Evolutionary conservation across 768 basidiomycete species (phyloP), one percentile per base, ranked within the genome.

Genomic region (Amanita molliuscula): DNA sequence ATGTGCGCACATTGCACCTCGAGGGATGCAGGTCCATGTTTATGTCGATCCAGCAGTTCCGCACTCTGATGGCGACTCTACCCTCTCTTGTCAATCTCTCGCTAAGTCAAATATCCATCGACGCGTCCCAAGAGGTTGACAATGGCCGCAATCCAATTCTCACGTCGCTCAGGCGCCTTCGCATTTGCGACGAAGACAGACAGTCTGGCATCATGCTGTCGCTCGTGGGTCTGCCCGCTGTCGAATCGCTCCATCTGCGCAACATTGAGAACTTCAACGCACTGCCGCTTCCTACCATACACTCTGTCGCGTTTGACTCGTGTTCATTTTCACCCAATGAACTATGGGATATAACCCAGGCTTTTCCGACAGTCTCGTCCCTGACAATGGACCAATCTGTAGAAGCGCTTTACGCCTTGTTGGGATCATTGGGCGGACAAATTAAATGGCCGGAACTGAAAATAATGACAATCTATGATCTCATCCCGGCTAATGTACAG

Each of bases 71-170:
- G 13, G 56, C 58, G 9, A 49, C 62, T n/a, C 51, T 70, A 8
- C 68, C 69, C 4, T 60, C 51, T 13, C 63, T 75, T 21, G 53
- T 62, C 48, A 70, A 72, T 49, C 62, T 76, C 8, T 75, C 75
- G 4, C 58, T 75, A 20, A 66, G 64, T 38, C 65, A 69, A 44
- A 56, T 75, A 42, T 33, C 5, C 18, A 63, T 60, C 52, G 63
- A 73, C 10, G 57, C 64, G 36, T 63, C 63, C 9, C 62, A 65
- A 35, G 61, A 68, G 34, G 64, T 67, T 9, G 52, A 64, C 11
- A 54, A 59, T 28, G 54, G 57, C 26, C 45, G 56, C 21, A 46
- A 56, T 9, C 65, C 70, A 11, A 64, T 54, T 4, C 57, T 75
- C 15, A 64, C 66, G 21, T 52, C 57, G 10, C 64, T 76, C 18